Percentiles rank a stretch among this genome's conserved stretches.
These are phyloP conservation scores for Endotrypanum monterogeii DNA, from an alignment of 208 protist species.

Conservation along the genomic window DNA sequence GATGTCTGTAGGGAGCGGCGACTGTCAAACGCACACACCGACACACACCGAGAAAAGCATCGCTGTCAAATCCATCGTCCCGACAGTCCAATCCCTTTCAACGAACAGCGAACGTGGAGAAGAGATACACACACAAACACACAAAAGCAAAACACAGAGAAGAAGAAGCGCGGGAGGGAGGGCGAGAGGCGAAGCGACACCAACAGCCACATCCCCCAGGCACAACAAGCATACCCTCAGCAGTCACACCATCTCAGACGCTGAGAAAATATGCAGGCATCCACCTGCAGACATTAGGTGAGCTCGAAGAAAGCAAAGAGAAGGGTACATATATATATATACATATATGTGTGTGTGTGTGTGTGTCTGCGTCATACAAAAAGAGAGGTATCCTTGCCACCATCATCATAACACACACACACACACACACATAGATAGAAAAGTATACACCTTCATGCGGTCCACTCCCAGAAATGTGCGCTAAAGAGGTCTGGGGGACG, in stretches of 20 bases:
- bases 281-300: neutral
- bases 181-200: neutral
- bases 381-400: too few relatives aligned
- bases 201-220: neutral
- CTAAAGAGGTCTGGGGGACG: neutral
- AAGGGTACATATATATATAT: too few relatives aligned
- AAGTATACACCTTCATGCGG: neutral
- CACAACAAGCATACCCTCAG: conserved; percentile 2
- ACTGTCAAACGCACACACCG: neutral
- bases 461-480: too few relatives aligned
- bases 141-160: neutral
- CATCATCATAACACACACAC: neutral
- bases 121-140: neutral
- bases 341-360: too few relatives aligned
- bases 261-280: neutral
- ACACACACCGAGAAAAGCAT: too few relatives aligned
- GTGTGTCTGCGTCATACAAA: too few relatives aligned
- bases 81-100: neutral
- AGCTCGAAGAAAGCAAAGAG: neutral
- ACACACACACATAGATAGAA: neutral
- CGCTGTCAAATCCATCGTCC: neutral
- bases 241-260: neutral
- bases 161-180: neutral
- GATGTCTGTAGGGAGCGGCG: neutral
- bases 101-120: neutral